Conservation (phyloP, 169 alveolate genomes). For the Blepharisma undulans region DNA sequence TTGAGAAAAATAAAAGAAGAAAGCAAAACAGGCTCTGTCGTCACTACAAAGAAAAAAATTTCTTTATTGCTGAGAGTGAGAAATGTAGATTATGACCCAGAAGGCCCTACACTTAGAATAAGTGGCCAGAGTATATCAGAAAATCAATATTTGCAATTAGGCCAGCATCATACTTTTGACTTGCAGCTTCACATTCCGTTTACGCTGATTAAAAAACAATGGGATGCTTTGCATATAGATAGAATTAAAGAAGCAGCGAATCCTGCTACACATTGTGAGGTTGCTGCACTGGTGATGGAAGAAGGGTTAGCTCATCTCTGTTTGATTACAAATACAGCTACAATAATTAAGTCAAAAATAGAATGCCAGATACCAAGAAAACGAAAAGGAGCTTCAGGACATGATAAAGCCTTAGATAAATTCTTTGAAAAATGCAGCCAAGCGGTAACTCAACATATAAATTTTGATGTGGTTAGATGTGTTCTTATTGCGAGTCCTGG, state of each 20-base stretch:
- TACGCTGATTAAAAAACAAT: slow-evolving; percentile 61
- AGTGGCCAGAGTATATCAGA: slow-evolving; percentile 65
- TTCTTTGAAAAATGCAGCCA: slow-evolving; percentile 48
- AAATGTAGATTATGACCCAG: slow-evolving; percentile 67
- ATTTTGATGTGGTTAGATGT: slow-evolving; percentile 41
- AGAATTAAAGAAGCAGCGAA: slow-evolving; percentile 61
- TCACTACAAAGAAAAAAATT: slow-evolving; percentile 45
- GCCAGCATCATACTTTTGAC: slow-evolving; percentile 75
- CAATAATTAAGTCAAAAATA: slow-evolving; percentile 58
- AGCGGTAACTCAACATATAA: slow-evolving; percentile 44
- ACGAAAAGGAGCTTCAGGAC: slow-evolving; percentile 34
- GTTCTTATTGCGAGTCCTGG: slow-evolving; percentile 79
- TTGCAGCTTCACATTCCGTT: slow-evolving; percentile 55
- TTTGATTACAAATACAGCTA: slow-evolving; percentile 57
- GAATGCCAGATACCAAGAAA: slow-evolving; percentile 50
- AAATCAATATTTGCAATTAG: slow-evolving; percentile 65
- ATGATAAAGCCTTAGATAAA: slow-evolving; percentile 50
- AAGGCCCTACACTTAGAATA: slow-evolving; percentile 58
- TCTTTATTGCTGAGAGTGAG: slow-evolving; percentile 39
- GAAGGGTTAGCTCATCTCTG: slow-evolving; percentile 73
- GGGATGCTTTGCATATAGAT: slow-evolving; percentile 69
- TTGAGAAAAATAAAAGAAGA: slow-evolving; percentile 57
- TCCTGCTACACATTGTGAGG: slow-evolving; percentile 48
- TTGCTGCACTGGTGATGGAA: slow-evolving; percentile 73
- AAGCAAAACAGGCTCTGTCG: slow-evolving; percentile 51